Evolutionary conservation across 1,284 basidiomycete species (phyloP).

Genomic region (Cystobasidium slooffiae): DNA sequence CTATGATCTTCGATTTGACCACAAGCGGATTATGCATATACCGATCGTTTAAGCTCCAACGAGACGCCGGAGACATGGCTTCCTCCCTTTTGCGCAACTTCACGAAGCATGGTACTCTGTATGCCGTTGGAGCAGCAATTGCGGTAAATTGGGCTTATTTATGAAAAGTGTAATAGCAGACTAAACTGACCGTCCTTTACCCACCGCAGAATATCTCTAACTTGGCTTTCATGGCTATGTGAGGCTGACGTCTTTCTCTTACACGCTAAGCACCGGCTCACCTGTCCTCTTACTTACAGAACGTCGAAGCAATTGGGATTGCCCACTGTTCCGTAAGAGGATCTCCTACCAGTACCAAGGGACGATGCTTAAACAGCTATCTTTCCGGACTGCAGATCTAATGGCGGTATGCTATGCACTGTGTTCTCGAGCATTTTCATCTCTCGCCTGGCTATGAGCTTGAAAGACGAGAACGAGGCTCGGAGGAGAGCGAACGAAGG

Average conservation of each 20-base stretch:
- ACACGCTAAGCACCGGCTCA: too few relatives aligned
- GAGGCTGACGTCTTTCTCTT: not conserved
- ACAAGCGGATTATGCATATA: constrained; percentile 31
- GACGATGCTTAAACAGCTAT: not conserved
- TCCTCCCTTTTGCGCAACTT: constrained; percentile 21
- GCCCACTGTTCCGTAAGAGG: constrained; percentile 22
- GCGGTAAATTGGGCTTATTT: not conserved
- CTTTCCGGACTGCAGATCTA: not conserved
- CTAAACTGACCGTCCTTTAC: not conserved
- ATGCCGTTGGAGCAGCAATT: constrained; percentile 18
- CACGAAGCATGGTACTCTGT: constrained; percentile 22
- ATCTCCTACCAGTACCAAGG: not conserved
- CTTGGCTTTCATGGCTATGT: constrained; percentile 34
- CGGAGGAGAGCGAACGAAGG: not conserved
- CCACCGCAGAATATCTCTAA: constrained; percentile 11
- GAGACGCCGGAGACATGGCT: constrained; percentile 6
- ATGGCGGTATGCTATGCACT: constrained; percentile 37
- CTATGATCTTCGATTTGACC: constrained; percentile 26
- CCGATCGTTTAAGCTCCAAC: constrained; percentile 1
- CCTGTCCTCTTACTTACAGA: not conserved
- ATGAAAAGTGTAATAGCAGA: not conserved
- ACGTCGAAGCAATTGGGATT: constrained; percentile 20
- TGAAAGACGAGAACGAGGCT: constrained; percentile 14
- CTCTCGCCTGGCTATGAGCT: constrained; percentile 26
- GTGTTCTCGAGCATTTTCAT: constrained; percentile 41